Evolutionary conservation across 306 rosid species (phyloP).

Genomic region (Corylus americana): DNA sequence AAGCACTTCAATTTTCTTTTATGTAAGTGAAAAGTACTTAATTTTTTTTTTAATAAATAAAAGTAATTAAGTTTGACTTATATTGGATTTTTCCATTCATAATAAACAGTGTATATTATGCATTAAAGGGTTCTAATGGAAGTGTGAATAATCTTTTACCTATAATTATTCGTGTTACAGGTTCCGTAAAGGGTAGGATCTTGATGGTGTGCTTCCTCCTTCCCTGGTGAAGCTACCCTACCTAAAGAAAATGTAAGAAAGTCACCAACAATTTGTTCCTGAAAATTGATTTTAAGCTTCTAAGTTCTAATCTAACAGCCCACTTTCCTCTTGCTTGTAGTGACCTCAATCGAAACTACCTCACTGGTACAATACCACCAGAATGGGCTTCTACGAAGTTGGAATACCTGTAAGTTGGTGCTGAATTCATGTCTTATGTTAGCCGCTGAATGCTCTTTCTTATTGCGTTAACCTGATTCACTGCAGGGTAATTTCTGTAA

Average conservation of each 20-base stretch:
- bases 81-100: no score
- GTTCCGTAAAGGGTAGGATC: conserved; percentile 21
- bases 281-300: not conserved
- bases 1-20: no score
- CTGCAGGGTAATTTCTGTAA: conserved; percentile 28
- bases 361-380: conserved; percentile 23
- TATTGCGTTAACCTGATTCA: not conserved
- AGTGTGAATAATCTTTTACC: not conserved
- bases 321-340: conserved; percentile 7
- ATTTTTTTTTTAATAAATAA: no score
- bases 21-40: no score
- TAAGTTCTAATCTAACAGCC: not conserved
- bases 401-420: conserved; percentile 22
- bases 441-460: not conserved
- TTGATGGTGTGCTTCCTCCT: conserved; percentile 38
- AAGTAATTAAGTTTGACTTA: no score
- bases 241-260: conserved; percentile 20
- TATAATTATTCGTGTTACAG: not conserved
- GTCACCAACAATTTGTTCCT: not conserved
- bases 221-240: conserved; percentile 27
- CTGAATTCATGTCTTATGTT: no score
- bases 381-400: conserved; percentile 28
- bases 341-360: conserved; percentile 23
- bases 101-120: no score
- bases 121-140: no score